Evolutionary conservation across 1,284 basidiomycete species (phyloP), one percentile per base, ranked within the genome.

Genomic region (Microbotryomycetes sp.): DNA sequence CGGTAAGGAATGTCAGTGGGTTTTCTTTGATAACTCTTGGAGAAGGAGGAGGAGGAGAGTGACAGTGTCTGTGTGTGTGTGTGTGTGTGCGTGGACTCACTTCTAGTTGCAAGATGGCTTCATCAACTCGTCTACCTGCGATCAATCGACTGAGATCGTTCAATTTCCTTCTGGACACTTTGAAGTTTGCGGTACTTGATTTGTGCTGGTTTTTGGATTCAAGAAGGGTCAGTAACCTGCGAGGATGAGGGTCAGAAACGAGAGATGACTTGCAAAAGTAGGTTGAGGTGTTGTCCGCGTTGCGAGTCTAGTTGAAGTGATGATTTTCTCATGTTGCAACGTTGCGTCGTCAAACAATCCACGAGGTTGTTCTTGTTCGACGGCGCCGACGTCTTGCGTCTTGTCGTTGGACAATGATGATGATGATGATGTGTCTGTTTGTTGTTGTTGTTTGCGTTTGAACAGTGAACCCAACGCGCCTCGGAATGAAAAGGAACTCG

Each of bases 31-130:
- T n/a, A n/a, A n/a, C 28, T 26, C 23, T 25, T n/a, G 50, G 25
- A 6, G n/a, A 23, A 29, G 2, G 26, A 25, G 31, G 26, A 19
- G 16, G 6, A 23, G 9, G 25, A n/a, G n/a, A n/a, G n/a, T n/a
- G n/a, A n/a, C n/a, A n/a, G n/a, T n/a, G n/a, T n/a, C n/a, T n/a
- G n/a, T n/a, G n/a, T n/a, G n/a, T n/a, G n/a, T n/a, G n/a, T n/a
- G n/a, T n/a, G n/a, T n/a, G n/a, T n/a, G n/a, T 92, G 36, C 12
- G 36, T 42, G 19, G 86, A 69, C 86, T 88, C 76, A 97, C 96
- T 74, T 89, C 84, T 88, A 97, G 94, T 74, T 98, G 94, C 56
- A 97, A 79, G 73, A 98, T 93, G 28, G 94, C 93, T 73, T 88
- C 86, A 77, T 97, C 92, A 62, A 94, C 85, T 15, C 92, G 90